Conservation (phyloP, 2,329 filamentous ascomycete species). For the Lecanicillium sp. region DNA sequence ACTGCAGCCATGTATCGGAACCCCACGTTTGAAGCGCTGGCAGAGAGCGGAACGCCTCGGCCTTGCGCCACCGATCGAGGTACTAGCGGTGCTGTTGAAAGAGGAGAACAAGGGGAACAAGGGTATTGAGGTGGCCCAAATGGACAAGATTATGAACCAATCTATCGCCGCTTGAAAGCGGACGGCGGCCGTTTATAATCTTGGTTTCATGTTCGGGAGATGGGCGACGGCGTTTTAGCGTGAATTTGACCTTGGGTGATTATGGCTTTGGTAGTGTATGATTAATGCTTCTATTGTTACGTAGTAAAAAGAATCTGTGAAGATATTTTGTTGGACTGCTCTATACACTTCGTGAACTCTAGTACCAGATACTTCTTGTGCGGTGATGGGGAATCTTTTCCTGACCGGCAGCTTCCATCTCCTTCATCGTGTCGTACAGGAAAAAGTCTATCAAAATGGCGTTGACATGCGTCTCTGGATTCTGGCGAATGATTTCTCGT, state of each 20-base stretch:
- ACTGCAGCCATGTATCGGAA: conserved; percentile 76
- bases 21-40: conserved; percentile 77
- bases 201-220: conserved; percentile 1
- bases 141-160: conserved; percentile 59
- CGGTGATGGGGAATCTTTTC: conserved; percentile 69
- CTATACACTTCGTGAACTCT: too few species aligned
- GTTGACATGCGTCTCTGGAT: conserved; percentile 69
- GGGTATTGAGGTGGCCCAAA: conserved; percentile 59
- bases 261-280: too few species aligned
- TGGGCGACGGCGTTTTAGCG: not conserved
- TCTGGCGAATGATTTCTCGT: conserved; percentile 65
- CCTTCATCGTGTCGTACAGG: conserved; percentile 90
- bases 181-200: not conserved
- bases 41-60: conserved; percentile 74
- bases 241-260: not conserved
- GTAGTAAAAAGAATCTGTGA: not conserved
- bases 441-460: conserved; percentile 96
- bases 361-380: conserved; percentile 94
- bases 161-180: conserved; percentile 30
- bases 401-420: conserved; percentile 57
- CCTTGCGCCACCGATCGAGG: conserved; percentile 82
- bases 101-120: conserved; percentile 52
- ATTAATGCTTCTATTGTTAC: conserved; percentile 8
- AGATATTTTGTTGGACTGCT: conserved; percentile 4
- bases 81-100: conserved; percentile 74